A percentile compares a stretch with the other conserved stretches of the same genome.
phyloP scores from a whole-genome alignment of 148 eudicot genomes.

The Mesembryanthemum crystallinum region DNA sequence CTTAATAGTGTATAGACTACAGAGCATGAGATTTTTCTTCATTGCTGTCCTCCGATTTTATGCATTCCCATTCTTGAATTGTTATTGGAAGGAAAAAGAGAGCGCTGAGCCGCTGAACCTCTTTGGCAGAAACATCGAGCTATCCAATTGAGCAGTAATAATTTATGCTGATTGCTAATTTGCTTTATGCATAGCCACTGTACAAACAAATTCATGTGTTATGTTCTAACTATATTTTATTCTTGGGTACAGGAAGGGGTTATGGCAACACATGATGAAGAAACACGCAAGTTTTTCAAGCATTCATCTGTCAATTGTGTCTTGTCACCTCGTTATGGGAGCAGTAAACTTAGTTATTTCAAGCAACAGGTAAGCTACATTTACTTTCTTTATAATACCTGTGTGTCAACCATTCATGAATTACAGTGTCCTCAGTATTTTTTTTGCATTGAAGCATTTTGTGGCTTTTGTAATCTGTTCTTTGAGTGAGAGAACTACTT shows the following conservation, averaged over 20 bases:
- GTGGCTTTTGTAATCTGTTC: background rate
- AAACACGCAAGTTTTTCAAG: constrained; percentile 79
- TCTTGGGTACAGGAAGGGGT: constrained; percentile 69
- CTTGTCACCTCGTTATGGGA: constrained; percentile 82
- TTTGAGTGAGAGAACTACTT: background rate
- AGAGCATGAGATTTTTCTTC: background rate
- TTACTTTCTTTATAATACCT: background rate
- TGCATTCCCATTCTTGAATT: too few relatives aligned
- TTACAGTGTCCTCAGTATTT: background rate
- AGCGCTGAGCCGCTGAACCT: too few relatives aligned
- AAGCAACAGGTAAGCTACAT: constrained; percentile 67
- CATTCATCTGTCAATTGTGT: constrained; percentile 91
- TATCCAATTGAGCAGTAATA: background rate
- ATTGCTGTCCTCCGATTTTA: background rate
- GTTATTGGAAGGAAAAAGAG: too few relatives aligned
- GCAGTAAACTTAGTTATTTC: constrained; percentile 69
- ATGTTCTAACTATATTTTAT: background rate
- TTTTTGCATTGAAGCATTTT: background rate
- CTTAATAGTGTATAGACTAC: background rate
- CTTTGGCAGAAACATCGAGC: too few relatives aligned
- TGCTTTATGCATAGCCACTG: background rate
- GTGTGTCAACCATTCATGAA: background rate
- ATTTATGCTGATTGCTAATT: background rate
- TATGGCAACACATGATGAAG: constrained; percentile 95
- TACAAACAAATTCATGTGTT: background rate